Base-by-base conservation (phyloP, 768 basidiomycete species). In the Sistotremastrum niveocremeum region DNA sequence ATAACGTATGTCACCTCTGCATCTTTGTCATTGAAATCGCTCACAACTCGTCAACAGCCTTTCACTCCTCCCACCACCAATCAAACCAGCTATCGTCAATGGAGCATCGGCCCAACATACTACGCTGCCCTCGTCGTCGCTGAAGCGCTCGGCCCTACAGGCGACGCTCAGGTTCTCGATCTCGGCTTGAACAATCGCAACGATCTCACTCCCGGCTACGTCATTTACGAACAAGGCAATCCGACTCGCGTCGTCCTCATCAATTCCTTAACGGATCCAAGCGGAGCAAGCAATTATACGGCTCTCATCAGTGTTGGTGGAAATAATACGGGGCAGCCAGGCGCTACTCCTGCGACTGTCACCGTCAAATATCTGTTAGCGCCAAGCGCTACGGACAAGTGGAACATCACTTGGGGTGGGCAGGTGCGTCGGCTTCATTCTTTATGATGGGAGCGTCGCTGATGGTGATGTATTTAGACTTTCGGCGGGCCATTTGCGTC, bases 371-470 rank as follows among this genome's bases (percentile, higher is more conserved):
- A 80, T 54, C 65, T 83, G 30, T 48, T 54, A 0, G 79, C 83
- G 0, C 55, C 65, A 0, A 72, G 72, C 1, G 77, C 84, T 3
- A 63, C 73, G 1, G 71, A 76, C 47, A 79, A 74, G 55, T 67
- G 64, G 44, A 77, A 83, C 54, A 75, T 86, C 48, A 79, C 76
- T 0, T 88, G 85, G 84, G 85, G 81, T 3, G 76, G 77, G 4
- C 86, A 84, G 65, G 80, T 80, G 40, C 34, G 68, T 51, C 6
- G 7, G 43, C 41, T 38, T 6, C 20, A 7, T 30, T 20, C 39
- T 12, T 35, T 37, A 7, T 42, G 7, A 11, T 40, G 1, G 9
- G 43, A n/a, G 32, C 36, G 11, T 33, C 31, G 11, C 41, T 11
- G 46, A 39, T 44, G 49, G 44, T 34, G 20, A 38, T 39, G 10